These are phyloP conservation scores for Tricholoma matsutake DNA, from an alignment of 768 basidiomycete genomes.

Conservation along the genomic window DNA sequence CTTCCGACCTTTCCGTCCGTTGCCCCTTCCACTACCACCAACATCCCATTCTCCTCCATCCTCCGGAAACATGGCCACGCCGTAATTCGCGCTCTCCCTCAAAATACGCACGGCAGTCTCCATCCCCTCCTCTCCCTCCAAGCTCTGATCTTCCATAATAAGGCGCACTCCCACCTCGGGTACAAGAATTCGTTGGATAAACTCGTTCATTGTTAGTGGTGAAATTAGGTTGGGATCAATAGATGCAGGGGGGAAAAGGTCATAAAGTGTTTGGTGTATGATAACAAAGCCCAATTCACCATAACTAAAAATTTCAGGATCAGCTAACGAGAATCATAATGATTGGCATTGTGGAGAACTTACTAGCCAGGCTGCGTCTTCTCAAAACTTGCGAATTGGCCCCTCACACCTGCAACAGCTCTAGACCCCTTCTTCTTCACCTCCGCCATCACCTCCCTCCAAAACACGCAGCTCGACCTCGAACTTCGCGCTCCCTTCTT, in stretches of 20 bases:
- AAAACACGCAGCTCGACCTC: conserved; percentile 53
- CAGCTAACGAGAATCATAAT: neutral
- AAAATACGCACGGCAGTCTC: conserved; percentile 56
- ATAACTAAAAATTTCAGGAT: conserved; percentile 51
- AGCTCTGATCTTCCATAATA: conserved; percentile 71
- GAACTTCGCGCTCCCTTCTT: conserved; percentile 27
- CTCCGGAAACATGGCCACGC: conserved; percentile 82
- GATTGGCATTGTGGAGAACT: conserved; percentile 24
- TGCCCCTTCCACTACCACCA: conserved; percentile 33
- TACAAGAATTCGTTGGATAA: conserved; percentile 81
- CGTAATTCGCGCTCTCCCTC: conserved; percentile 77
- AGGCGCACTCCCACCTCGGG: conserved; percentile 83
- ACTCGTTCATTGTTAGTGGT: conserved; percentile 72
- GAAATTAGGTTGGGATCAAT: conserved; percentile 51
- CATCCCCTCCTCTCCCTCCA: conserved; percentile 36
- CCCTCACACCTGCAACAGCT: conserved; percentile 62
- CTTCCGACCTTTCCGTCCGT: conserved; percentile 15
- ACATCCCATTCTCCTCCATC: conserved; percentile 44
- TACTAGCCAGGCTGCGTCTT: conserved; percentile 90
- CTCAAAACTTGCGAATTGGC: conserved; percentile 77
- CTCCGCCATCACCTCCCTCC: conserved; percentile 62
- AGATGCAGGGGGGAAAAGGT: conserved; percentile 64
- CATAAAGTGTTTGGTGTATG: conserved; percentile 72
- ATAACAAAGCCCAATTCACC: conserved; percentile 82
- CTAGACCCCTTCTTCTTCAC: conserved; percentile 64